A percentile compares a stretch with the other conserved stretches of the same genome.
Conservation (phyloP, 2,329 filamentous ascomycete genomes). For the Exophiala calicioides region DNA sequence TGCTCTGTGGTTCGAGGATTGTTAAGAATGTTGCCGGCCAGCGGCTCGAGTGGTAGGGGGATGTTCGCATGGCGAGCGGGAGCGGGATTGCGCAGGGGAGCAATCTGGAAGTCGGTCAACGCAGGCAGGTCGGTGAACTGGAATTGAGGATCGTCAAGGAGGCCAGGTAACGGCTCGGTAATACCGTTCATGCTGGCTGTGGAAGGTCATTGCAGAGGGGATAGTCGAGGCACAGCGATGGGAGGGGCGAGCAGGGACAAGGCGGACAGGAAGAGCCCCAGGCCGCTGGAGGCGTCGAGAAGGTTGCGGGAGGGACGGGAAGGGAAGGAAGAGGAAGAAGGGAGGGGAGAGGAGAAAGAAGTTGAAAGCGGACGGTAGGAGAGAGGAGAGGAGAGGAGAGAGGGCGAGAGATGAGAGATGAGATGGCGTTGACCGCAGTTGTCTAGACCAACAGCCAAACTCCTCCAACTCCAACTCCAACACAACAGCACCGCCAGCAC, state of each 20-base stretch:
- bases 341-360: background rate
- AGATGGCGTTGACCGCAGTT: background rate
- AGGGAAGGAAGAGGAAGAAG: background rate
- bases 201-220: conserved; percentile 21
- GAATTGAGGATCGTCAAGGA: conserved; percentile 44
- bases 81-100: conserved; percentile 50
- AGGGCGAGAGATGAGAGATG: background rate
- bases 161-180: conserved; percentile 33
- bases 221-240: background rate
- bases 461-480: no score
- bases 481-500: no score
- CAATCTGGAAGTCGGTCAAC: conserved; percentile 46
- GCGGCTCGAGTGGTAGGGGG: conserved; percentile 49
- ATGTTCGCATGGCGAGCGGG: conserved; percentile 43
- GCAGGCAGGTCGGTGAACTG: conserved; percentile 45
- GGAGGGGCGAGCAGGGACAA: background rate
- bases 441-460: background rate
- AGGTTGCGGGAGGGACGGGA: background rate
- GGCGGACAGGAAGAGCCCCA: background rate
- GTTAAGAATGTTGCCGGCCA: conserved; percentile 39
- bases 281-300: background rate
- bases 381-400: background rate
- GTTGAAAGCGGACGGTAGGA: background rate
- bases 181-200: conserved; percentile 31
- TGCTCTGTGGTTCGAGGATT: conserved; percentile 31